These are phyloP conservation scores for Paecilomyces niveus DNA, from an alignment of 2,329 filamentous ascomycete genomes.

Conservation along the genomic window DNA sequence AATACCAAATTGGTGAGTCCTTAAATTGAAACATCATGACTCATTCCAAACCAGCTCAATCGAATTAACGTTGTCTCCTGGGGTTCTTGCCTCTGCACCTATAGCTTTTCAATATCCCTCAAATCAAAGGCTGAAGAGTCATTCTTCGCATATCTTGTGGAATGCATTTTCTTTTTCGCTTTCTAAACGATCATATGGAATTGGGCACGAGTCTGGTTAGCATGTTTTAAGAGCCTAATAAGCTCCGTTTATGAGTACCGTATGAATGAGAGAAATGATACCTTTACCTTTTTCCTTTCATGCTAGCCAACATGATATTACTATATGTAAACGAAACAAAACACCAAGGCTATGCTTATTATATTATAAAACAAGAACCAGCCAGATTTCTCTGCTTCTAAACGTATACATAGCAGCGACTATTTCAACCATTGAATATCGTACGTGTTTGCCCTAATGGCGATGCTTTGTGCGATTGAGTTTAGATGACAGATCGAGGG, in stretches of 20 bases:
- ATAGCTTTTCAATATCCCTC: background rate
- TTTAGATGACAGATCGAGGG: background rate
- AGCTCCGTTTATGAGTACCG: background rate
- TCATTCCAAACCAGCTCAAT: background rate
- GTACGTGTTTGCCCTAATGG: background rate
- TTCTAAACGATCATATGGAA: background rate
- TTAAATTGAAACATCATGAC: background rate
- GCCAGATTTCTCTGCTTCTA: too few species aligned
- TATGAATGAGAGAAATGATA: background rate
- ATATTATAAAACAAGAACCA: too few species aligned
- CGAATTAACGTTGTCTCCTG: background rate
- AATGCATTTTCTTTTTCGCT: background rate
- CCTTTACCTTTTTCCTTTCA: background rate
- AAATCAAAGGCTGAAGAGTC: background rate
- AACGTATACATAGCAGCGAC: too few species aligned
- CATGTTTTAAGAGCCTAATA: background rate
- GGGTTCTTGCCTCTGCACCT: background rate
- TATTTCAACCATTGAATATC: background rate
- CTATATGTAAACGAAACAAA: too few species aligned
- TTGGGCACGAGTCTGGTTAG: background rate
- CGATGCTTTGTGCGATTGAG: background rate
- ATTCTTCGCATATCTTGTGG: background rate
- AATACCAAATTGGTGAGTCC: slow-evolving; percentile 9
- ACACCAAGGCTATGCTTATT: too few species aligned
- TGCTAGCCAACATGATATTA: background rate